Conservation (phyloP, 169 alveolate genomes). For the Plasmodium relictum region DNA sequence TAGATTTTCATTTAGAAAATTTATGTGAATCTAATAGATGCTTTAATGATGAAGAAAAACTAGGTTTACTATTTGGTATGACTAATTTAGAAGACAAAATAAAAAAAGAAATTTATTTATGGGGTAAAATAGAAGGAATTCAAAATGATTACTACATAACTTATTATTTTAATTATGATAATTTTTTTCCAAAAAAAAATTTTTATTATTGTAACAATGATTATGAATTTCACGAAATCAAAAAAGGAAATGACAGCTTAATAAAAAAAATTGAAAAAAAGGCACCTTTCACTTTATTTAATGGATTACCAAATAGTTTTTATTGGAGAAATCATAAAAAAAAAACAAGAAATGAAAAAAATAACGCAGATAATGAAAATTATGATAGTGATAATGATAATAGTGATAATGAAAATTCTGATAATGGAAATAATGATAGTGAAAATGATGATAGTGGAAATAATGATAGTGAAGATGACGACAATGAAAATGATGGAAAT, state of each 20-base stretch:
- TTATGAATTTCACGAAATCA: slow-evolving; percentile 39
- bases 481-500: not conserved
- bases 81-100: slow-evolving; percentile 49
- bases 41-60: slow-evolving; percentile 53
- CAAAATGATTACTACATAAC: slow-evolving; percentile 60
- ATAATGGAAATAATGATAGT: not conserved
- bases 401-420: not conserved
- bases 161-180: slow-evolving; percentile 38
- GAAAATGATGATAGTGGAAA: not conserved
- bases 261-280: slow-evolving; percentile 36
- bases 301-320: slow-evolving; percentile 30
- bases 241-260: slow-evolving; percentile 47
- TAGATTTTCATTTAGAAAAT: slow-evolving; percentile 48
- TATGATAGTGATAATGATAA: not conserved
- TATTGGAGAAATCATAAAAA: slow-evolving; percentile 9
- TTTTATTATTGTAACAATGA: slow-evolving; percentile 65
- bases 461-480: not conserved
- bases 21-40: slow-evolving; percentile 65
- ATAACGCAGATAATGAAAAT: not conserved
- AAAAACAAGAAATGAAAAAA: slow-evolving; percentile 1
- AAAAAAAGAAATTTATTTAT: slow-evolving; percentile 47
- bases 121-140: slow-evolving; percentile 74
- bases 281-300: slow-evolving; percentile 47
- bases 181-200: slow-evolving; percentile 42
- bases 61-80: slow-evolving; percentile 58